Conservation (phyloP, 331 rosid species). For the Malus hybrid region DNA sequence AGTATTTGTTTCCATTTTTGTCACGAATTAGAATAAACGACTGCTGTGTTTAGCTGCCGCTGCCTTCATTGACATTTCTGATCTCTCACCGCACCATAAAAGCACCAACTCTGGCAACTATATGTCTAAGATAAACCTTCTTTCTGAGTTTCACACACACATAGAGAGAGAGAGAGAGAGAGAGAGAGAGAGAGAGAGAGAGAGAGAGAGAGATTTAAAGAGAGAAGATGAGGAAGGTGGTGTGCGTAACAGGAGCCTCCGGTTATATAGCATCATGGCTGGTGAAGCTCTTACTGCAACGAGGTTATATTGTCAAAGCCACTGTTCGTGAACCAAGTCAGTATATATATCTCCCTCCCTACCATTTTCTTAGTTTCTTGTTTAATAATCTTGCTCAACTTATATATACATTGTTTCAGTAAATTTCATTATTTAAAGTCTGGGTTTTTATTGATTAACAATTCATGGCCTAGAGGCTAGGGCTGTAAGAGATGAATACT, state of each 20-base stretch:
- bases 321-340: neutral
- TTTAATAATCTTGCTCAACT: neutral
- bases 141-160: neutral
- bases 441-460: neutral
- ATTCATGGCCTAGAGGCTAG: neutral
- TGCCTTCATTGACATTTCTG: neutral
- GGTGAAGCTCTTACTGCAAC: neutral
- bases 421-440: neutral
- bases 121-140: no score
- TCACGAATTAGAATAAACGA: no score
- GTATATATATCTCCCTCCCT: neutral
- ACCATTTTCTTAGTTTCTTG: neutral
- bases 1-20: no score
- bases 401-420: neutral
- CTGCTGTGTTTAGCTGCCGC: neutral
- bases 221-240: neutral
- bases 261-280: neutral
- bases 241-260: neutral
- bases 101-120: neutral
- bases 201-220: neutral
- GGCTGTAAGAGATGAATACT: neutral
- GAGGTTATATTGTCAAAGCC: neutral
- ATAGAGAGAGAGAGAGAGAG: no score
- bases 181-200: no score
- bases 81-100: neutral